These are phyloP conservation scores for Panicum virgatum DNA, from an alignment of 202 grass and related monocot species.

Conservation along the genomic window DNA sequence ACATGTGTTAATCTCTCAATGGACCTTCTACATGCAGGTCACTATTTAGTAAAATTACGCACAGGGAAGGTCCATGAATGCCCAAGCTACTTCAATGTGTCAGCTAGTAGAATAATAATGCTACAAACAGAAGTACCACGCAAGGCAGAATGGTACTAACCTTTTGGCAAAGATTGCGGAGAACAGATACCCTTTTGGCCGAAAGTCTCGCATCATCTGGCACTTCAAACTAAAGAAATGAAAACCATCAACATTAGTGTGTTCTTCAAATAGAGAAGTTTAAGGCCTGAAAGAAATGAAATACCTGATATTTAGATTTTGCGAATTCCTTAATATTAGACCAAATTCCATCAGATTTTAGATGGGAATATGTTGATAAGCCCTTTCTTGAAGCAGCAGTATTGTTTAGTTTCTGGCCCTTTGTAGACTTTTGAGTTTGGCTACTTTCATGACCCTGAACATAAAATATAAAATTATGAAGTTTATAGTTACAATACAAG, in stretches of 20 bases:
- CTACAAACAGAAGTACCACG: not conserved
- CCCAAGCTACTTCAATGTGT: not conserved
- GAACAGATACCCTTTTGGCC: conserved; percentile 67
- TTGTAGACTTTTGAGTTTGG: conserved; percentile 48
- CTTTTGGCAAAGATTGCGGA: conserved; percentile 97
- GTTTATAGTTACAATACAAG: not conserved
- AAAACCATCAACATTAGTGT: conserved; percentile 12
- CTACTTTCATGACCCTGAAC: conserved; percentile 51
- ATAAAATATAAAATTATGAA: not conserved
- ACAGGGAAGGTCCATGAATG: not conserved
- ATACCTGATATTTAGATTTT: conserved; percentile 92
- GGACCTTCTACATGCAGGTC: not conserved
- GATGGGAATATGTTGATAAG: conserved; percentile 50
- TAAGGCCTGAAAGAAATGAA: conserved; percentile 2
- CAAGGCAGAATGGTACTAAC: conserved; percentile 34
- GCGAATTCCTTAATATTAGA: conserved; percentile 75
- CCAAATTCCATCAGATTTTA: conserved; percentile 79
- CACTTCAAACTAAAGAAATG: conserved; percentile 74
- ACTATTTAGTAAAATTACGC: not conserved
- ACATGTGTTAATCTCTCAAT: not conserved
- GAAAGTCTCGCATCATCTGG: conserved; percentile 61
- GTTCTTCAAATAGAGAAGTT: conserved; percentile 22
- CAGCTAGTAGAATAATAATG: not conserved
- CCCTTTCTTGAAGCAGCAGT: conserved; percentile 54
- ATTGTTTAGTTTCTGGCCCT: conserved; percentile 52